Base-by-base conservation (phyloP, 371 early-diverging fungal species). In the Furculomyces boomerangus region DNA sequence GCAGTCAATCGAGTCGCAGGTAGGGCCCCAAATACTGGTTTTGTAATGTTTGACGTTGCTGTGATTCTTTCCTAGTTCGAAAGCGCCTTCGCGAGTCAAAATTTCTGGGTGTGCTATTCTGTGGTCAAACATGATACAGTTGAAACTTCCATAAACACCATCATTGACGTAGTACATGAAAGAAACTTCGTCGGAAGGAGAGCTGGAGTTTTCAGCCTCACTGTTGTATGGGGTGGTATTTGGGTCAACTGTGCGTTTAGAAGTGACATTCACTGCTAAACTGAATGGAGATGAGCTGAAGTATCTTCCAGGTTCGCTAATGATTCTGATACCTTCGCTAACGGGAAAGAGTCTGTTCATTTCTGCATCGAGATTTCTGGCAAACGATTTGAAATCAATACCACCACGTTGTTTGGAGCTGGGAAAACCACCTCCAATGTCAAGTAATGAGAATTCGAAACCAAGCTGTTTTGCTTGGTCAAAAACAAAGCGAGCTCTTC, bases 371-470 rank as follows among this genome's bases (percentile, higher is more conserved):
- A 95, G 74, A 39, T 83, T 74, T 47, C 73, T 67, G n/a, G 93
- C 93, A 16, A 94, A 81, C 56, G 83, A 78, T 58, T 76, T 77
- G 68, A 97, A 93, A 10, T 83, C 83, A 58, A 89, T 73, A 13
- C 70, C 72, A 55, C 78, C 71, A 48, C 74, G 68, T 47, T 81
- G 77, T 67, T 80, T 73, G 44, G 81, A 78, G 46, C 90, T 87
- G n/a, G 98, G 93, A 75, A 94, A 97, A 1, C 98, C 98, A 55
- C 98, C 98, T 45, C 98, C 98, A 53, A 95, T 79, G 62, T 97
- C 98, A 51, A 97, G 76, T 37, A 97, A 63, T 50, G 65, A 65
- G 57, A 93, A 82, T 18, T 59, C 66, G 60, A 77, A 88, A 2
- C 93, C 96, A 58, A 80, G 64, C 16, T 65, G 67, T 26, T 65